Percentiles rank a stretch among this genome's conserved stretches.
Evolutionary conservation across 148 eudicot species (phyloP).

Genomic region (Arctostaphylos glauca): DNA sequence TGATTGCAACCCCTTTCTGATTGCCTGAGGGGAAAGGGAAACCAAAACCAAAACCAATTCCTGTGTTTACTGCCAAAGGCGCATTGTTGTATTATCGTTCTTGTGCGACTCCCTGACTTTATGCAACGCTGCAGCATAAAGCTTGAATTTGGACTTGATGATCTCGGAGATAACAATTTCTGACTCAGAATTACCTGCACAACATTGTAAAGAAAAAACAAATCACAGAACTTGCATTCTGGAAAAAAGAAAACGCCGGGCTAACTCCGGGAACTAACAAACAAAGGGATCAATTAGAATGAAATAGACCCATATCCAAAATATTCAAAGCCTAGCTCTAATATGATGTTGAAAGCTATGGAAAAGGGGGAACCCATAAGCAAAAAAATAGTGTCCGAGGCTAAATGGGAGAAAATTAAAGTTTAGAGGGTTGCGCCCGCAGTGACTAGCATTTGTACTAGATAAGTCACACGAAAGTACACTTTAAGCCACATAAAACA

Average conservation of each 20-base stretch:
- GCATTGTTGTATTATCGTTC: not conserved
- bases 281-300: not conserved
- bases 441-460: not conserved
- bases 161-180: constrained; percentile 40
- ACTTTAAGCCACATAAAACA: not conserved
- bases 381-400: not conserved
- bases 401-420: not conserved
- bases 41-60: too few species aligned
- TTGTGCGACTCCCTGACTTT: constrained; percentile 21
- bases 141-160: constrained; percentile 47
- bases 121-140: constrained; percentile 24
- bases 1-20: too few species aligned
- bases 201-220: not conserved
- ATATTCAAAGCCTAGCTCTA: not conserved
- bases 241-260: not conserved
- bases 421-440: not conserved
- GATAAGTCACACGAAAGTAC: not conserved
- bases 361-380: not conserved
- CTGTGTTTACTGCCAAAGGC: too few species aligned
- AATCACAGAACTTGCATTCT: not conserved
- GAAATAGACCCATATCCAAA: not conserved
- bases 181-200: constrained; percentile 41
- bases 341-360: not conserved
- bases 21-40: too few species aligned
- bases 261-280: not conserved